Evolutionary conservation across 768 basidiomycete species (phyloP).

Genomic region (Panellus pusillus): DNA sequence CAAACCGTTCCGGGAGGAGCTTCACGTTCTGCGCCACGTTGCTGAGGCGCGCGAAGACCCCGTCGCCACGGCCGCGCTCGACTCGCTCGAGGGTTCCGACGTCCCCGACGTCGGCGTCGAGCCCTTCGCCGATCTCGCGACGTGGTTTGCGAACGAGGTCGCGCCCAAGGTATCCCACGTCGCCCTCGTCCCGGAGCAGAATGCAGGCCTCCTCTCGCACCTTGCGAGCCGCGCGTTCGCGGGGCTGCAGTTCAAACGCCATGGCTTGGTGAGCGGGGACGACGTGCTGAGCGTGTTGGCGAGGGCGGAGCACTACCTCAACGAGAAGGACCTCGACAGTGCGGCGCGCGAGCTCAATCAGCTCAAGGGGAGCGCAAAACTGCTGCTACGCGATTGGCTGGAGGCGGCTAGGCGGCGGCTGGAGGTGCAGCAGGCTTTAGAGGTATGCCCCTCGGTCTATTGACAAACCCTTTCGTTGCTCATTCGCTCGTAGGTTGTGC

Average conservation of each 20-base stretch:
- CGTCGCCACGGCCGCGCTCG: constrained; percentile 63
- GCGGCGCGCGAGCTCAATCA: constrained; percentile 93
- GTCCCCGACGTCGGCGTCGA: constrained; percentile 82
- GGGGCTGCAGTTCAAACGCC: constrained; percentile 74
- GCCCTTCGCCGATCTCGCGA: constrained; percentile 83
- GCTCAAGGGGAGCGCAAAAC: constrained; percentile 76
- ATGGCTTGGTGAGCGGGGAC: constrained; percentile 74
- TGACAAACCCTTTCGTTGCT: background rate
- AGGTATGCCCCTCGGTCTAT: constrained; percentile 46
- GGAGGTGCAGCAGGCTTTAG: constrained; percentile 90
- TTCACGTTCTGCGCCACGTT: constrained; percentile 77
- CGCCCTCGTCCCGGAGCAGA: constrained; percentile 89
- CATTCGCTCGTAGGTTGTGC: constrained; percentile 58
- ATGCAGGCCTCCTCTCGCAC: constrained; percentile 87
- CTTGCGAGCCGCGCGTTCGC: constrained; percentile 79
- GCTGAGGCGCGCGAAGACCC: constrained; percentile 70
- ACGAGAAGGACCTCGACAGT: constrained; percentile 89
- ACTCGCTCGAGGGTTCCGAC: constrained; percentile 66
- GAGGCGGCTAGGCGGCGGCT: constrained; percentile 83
- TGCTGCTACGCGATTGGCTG: constrained; percentile 83
- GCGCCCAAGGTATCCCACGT: constrained; percentile 82
- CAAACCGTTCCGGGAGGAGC: constrained; percentile 86
- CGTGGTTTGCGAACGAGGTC: constrained; percentile 88
- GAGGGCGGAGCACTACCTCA: constrained; percentile 84
- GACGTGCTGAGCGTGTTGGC: constrained; percentile 88